Evolutionary conservation across 805 yeast species (phyloP), one percentile per base, ranked within the genome.

Genomic region (Suhomyces xylopsoci): DNA sequence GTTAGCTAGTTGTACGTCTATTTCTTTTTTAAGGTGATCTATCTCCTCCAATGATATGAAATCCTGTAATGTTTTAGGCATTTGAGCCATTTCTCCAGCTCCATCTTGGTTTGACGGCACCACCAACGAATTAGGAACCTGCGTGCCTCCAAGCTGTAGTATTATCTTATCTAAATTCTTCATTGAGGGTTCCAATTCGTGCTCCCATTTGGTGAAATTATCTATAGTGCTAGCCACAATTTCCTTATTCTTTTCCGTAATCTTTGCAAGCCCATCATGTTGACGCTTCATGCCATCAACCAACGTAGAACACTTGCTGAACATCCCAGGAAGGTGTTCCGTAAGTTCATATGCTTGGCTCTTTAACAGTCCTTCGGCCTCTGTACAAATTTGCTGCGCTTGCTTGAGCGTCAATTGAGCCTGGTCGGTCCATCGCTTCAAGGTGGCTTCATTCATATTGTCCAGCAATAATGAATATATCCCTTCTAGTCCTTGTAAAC

Each of bases 11-110:
- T 71, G 68, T 2, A 64, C 60, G 15, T 53, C 54, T 10, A 73
- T 65, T 49, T 73, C 71, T 12, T 28, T 45, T 22, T 59, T 54
- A 15, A 74, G 60, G 1, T 51, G 28, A 4, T 57, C 57, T 34
- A 74, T 71, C 15, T 72, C 70, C 7, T 62, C 74, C 7, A 57
- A 45, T 3, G 78, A 66, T 2, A 74, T 66, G 51, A 75, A 74
- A 49, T 73, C 76, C 12, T 55, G 55, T 9, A 73, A 58, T 41
- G 59, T 55, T 12, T 40, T 45, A 41, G 40, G 30, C 10, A 5
- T 9, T 38, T 8, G 24, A 9, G 19, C 14, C 6, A 17, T 4
- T 7, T 17, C 52, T 7, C 34, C 28, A 7, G 17, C 47, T 7
- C 15, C 53, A 2, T 28, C 32, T 28, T 28, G 32, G 32, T 20